Evolutionary conservation across 164 flowering plant genomes (phyloP).

Genomic region (Platanus orientalis): DNA sequence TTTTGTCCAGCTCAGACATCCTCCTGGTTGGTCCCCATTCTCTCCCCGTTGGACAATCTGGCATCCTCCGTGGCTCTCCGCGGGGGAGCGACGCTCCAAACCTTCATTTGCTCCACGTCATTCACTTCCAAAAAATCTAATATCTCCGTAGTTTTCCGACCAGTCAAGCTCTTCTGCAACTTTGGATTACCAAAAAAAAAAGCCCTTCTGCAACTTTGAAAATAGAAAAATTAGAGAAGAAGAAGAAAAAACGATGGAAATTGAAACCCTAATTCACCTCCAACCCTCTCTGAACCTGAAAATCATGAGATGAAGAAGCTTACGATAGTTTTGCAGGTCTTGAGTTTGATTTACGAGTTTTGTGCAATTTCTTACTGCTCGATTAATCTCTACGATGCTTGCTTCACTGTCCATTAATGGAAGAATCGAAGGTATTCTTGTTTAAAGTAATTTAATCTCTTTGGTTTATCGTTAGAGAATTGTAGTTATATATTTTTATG

Average conservation of each 20-base stretch:
- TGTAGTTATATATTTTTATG: not conserved
- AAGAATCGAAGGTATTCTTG: not conserved
- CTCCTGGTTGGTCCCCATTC: slow-evolving; percentile 4
- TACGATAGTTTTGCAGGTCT: too few relatives aligned
- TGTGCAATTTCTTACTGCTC: not conserved
- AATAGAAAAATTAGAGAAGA: not conserved
- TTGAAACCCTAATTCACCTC: not conserved
- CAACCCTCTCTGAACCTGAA: not conserved
- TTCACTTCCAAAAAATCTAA: slow-evolving; percentile 5
- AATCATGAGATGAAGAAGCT: not conserved
- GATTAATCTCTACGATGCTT: slow-evolving; percentile 3
- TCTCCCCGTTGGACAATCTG: slow-evolving; percentile 9
- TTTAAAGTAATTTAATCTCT: not conserved
- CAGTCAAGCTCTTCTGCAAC: slow-evolving; percentile 5
- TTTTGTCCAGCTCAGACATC: slow-evolving; percentile 23
- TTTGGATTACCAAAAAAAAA: too few relatives aligned
- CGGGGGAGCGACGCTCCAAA: slow-evolving; percentile 1
- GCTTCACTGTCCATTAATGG: not conserved
- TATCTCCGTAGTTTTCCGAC: slow-evolving; percentile 13
- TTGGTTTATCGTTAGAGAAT: not conserved
- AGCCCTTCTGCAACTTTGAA: not conserved
- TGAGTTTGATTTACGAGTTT: too few relatives aligned
- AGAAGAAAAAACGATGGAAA: not conserved
- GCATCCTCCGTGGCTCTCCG: slow-evolving; percentile 1
- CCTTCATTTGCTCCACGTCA: slow-evolving; percentile 32